Evolutionary conservation across 129 eudicot species (phyloP).

Genomic region (Helichrysum umbraculigerum): DNA sequence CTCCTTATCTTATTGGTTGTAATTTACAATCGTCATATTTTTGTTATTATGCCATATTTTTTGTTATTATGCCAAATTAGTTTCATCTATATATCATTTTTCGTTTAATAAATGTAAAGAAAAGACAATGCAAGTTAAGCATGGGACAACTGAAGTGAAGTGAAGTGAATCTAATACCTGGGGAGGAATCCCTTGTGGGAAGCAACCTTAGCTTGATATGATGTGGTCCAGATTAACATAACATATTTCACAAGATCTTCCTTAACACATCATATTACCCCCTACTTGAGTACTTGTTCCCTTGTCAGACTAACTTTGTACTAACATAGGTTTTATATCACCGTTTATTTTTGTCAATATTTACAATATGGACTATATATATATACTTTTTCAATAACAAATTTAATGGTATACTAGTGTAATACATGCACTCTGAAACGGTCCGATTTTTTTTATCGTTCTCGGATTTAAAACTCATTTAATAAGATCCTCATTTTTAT

Average conservation of each 20-base stretch:
- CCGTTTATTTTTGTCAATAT: background rate
- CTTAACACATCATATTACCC: conserved; percentile 34
- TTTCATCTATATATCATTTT: no score
- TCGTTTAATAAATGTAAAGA: background rate
- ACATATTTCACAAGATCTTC: conserved; percentile 42
- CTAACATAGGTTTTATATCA: conserved; percentile 14
- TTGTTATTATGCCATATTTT: no score
- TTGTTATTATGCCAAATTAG: no score
- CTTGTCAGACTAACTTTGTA: conserved; percentile 33
- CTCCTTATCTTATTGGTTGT: no score
- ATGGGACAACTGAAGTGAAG: conserved; percentile 24
- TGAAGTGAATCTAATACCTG: conserved; percentile 35
- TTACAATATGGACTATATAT: background rate
- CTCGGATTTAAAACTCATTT: no score
- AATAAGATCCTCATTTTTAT: no score
- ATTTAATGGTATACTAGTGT: background rate
- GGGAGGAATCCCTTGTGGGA: conserved; percentile 31
- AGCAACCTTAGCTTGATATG: conserved; percentile 38
- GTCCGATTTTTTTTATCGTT: no score
- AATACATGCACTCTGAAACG: no score
- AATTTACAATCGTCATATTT: no score
- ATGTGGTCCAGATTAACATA: conserved; percentile 31
- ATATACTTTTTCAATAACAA: background rate
- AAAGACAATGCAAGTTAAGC: background rate
- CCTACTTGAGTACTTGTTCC: conserved; percentile 28